Base-by-base conservation (phyloP, 768 basidiomycete genomes). In the Hygrocybe punicea region DNA sequence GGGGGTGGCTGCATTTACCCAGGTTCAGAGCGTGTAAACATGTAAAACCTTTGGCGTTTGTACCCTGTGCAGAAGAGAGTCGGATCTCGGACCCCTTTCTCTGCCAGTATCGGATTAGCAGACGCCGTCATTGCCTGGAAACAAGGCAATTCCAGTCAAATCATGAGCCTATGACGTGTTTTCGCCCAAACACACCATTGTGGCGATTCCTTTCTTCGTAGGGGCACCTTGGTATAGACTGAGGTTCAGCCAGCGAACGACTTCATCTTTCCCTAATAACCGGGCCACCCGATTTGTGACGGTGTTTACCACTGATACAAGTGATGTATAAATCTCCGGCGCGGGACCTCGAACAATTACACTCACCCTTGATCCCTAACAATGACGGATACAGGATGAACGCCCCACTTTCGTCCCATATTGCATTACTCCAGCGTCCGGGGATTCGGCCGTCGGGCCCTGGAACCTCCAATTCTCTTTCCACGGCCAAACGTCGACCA, bases 381-480 rank as follows among this genome's bases (percentile, higher is more conserved):
- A 99, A 73, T 0, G 94, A 93, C 16, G 96, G 92, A 66, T 98
- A 99, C 33, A 99, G 71, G 17, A 98, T 77, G 67, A 99, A 97
- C 14, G 92, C 88, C 4, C 96, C 95, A 60, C 89, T 94, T 72
- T 99, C 97, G 66, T 99, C 97, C 95, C 95, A 99, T n/a, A 93
- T 81, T 1, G 86, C 91, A 67, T 91, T 95, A 24, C 85, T 90
- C 79, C 89, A 93, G 64, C 85, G 82, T 21, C 86, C 90, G 53
- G 85, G 87, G 56, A 82, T 76, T 52, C 76, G 78, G 25, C 86
- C 87, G 66, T 91, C 89, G 3, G 85, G 84, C 11, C 85, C 87
- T 36, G 87, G 85, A 55, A 88, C 74, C 73, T 98, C 94, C 42
- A 99, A 72, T 66, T 98, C 97, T 59, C 91, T 80, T 71, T 99